These are phyloP conservation scores for Mycena vulgaris DNA, from an alignment of 768 basidiomycete genomes.

Conservation along the genomic window DNA sequence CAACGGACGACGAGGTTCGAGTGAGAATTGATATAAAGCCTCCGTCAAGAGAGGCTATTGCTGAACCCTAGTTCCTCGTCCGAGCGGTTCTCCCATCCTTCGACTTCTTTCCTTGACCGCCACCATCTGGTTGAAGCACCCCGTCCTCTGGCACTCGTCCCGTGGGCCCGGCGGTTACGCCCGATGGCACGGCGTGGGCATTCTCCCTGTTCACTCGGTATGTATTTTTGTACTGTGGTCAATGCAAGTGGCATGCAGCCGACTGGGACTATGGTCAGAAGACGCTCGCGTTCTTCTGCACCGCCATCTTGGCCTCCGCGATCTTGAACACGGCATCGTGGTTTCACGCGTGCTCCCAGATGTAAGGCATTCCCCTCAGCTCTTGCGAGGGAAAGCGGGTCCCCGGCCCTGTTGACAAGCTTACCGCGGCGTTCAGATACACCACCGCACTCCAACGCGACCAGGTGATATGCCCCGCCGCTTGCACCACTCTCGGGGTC, in stretches of 20 bases:
- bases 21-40: too few species aligned
- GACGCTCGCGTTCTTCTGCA: constrained; percentile 49
- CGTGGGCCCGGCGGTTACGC: constrained; percentile 40
- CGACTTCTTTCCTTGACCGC: neutral
- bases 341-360: constrained; percentile 26
- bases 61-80: neutral
- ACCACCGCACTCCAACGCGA: constrained; percentile 40
- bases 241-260: constrained; percentile 25
- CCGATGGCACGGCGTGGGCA: constrained; percentile 45
- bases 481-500: too few species aligned
- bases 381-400: neutral
- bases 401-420: constrained; percentile 32
- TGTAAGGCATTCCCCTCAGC: neutral
- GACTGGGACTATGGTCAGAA: constrained; percentile 51
- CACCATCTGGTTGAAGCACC: constrained; percentile 42
- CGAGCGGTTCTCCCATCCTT: neutral
- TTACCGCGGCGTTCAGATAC: constrained; percentile 40
- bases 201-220: neutral
- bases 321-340: constrained; percentile 27
- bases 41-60: too few species aligned
- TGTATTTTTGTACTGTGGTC: neutral
- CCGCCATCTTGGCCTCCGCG: constrained; percentile 37
- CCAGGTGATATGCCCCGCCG: constrained; percentile 47
- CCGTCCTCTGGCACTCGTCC: constrained; percentile 48
- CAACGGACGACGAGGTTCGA: too few species aligned